Conservation (phyloP, 495 filamentous ascomycete genomes). For the Aspergillus panamensis region DNA sequence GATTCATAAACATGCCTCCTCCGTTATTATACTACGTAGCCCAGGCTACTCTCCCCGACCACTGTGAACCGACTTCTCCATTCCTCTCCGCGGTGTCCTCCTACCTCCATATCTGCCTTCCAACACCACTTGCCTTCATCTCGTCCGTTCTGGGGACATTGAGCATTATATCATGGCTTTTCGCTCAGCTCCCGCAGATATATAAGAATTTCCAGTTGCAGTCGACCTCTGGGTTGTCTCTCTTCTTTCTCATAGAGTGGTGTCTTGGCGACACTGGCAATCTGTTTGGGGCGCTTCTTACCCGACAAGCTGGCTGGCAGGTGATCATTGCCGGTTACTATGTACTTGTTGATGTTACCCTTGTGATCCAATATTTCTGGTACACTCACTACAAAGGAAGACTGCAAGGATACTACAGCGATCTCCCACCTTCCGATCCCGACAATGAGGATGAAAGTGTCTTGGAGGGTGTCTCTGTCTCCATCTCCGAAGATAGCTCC, state of each 20-base stretch:
- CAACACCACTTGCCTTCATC: constrained; percentile 61
- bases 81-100: constrained; percentile 58
- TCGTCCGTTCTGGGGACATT: constrained; percentile 62
- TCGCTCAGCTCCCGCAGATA: constrained; percentile 72
- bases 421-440: constrained; percentile 21
- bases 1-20: constrained; percentile 26
- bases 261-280: constrained; percentile 67
- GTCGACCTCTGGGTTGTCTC: constrained; percentile 64
- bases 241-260: constrained; percentile 70
- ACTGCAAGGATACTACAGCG: constrained; percentile 29
- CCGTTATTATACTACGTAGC: constrained; percentile 30
- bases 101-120: constrained; percentile 62
- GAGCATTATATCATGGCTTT: constrained; percentile 72
- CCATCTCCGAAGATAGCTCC: constrained; percentile 23
- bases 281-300: constrained; percentile 61
- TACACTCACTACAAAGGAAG: constrained; percentile 53
- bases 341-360: constrained; percentile 59
- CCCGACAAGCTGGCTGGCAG: constrained; percentile 67
- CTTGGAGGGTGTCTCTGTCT: constrained; percentile 33
- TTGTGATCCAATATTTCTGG: constrained; percentile 67
- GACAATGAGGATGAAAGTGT: constrained; percentile 22
- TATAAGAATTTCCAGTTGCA: constrained; percentile 65
- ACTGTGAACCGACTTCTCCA: constrained; percentile 61
- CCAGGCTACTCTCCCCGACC: constrained; percentile 46
- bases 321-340: constrained; percentile 66